These are phyloP conservation scores for Torulaspora indica DNA, from an alignment of 805 yeast species.

Conservation along the genomic window DNA sequence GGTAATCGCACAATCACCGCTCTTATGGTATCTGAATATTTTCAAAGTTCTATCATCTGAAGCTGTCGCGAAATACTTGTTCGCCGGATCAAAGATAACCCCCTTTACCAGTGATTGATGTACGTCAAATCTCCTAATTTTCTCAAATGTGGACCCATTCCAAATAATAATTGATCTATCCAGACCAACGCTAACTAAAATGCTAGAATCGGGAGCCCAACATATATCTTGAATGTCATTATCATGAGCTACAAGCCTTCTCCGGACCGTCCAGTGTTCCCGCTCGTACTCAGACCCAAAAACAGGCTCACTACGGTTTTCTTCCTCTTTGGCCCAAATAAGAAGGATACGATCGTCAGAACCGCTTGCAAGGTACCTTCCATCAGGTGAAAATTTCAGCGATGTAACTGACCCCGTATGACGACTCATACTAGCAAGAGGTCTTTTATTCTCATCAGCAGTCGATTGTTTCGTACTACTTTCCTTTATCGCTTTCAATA, in stretches of 20 bases:
- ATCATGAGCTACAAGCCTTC: slow-evolving; percentile 91
- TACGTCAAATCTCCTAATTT: slow-evolving; percentile 77
- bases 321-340: slow-evolving; percentile 90
- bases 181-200: slow-evolving; percentile 88
- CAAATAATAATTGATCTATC: slow-evolving; percentile 91
- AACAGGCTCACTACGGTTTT: slow-evolving; percentile 39
- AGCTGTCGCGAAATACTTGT: slow-evolving; percentile 93
- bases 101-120: slow-evolving; percentile 97
- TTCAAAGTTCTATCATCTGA: slow-evolving; percentile 92
- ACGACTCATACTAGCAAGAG: slow-evolving; percentile 85
- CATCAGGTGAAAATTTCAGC: slow-evolving; percentile 88
- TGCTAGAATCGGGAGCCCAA: slow-evolving; percentile 93
- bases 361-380: slow-evolving; percentile 87
- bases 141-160: slow-evolving; percentile 89
- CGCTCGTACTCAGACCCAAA: slow-evolving; percentile 72
- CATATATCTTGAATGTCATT: slow-evolving; percentile 97
- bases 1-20: slow-evolving; percentile 70
- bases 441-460: slow-evolving; percentile 38
- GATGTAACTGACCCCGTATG: slow-evolving; percentile 97
- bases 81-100: slow-evolving; percentile 95
- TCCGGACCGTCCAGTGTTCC: slow-evolving; percentile 93
- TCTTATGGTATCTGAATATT: slow-evolving; percentile 77
- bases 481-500: slow-evolving; percentile 40
- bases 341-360: slow-evolving; percentile 89
- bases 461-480: slow-evolving; percentile 6